These are phyloP conservation scores for Metrosideros polymorpha DNA, from an alignment of 441 rosid genomes.

Conservation along the genomic window DNA sequence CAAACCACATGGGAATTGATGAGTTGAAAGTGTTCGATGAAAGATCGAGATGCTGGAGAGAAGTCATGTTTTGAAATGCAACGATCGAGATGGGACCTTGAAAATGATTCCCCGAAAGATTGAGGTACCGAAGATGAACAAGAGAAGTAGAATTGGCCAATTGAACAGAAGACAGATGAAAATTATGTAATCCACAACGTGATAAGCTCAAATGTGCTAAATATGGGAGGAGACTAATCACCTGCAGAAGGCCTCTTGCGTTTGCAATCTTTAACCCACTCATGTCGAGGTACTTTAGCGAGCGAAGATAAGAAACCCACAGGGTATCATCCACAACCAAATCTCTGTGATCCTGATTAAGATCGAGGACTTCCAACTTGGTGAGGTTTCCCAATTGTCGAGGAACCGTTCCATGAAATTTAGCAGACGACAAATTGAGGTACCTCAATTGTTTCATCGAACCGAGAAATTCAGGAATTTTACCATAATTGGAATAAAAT, in stretches of 20 bases:
- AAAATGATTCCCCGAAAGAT: neutral
- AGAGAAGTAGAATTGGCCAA: neutral
- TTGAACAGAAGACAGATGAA: neutral
- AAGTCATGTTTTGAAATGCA: neutral
- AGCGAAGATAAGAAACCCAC: neutral
- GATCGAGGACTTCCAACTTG: neutral
- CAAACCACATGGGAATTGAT: neutral
- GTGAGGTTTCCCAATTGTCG: neutral
- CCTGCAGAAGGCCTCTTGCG: rapidly evolving
- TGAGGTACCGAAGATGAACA: neutral
- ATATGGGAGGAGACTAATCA: rapidly evolving
- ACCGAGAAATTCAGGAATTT: neutral
- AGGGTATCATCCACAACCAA: neutral
- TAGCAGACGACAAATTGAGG: neutral
- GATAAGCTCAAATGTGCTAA: neutral
- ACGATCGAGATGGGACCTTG: neutral
- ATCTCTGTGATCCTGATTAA: neutral
- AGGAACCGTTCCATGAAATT: neutral
- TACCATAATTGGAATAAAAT: neutral
- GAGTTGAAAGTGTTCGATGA: neutral
- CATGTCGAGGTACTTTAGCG: neutral
- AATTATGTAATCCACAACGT: rapidly evolving
- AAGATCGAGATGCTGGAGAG: neutral
- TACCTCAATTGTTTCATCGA: neutral
- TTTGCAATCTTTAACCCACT: rapidly evolving